These are phyloP conservation scores for Macadamia tetraphylla DNA, from an alignment of 164 flowering plant genomes.

Conservation along the genomic window DNA sequence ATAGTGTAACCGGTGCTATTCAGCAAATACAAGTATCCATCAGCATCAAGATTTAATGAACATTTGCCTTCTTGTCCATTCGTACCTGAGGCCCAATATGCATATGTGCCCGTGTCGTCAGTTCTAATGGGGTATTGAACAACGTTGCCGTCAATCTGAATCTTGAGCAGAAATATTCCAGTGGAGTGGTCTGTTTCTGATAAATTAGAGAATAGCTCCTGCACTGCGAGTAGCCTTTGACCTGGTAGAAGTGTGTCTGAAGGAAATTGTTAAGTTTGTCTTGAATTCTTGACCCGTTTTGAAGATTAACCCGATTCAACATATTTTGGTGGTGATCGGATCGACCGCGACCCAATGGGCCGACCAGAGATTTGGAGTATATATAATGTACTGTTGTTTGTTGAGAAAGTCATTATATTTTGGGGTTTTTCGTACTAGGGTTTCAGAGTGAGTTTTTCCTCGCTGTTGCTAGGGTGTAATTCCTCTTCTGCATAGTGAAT, in stretches of 20 bases:
- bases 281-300: no score
- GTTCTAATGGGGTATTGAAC: background rate
- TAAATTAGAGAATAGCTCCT: background rate
- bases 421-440: no score
- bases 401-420: no score
- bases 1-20: conserved; percentile 2
- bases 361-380: no score
- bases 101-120: background rate
- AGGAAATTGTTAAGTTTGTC: background rate
- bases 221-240: background rate
- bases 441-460: no score
- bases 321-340: no score
- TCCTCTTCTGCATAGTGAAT: no score
- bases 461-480: no score
- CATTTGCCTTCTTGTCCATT: background rate
- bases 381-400: background rate
- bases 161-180: conserved; percentile 18
- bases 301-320: no score
- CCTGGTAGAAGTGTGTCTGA: conserved; percentile 6
- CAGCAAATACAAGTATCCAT: no score
- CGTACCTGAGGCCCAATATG: conserved; percentile 21
- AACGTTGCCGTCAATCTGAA: conserved; percentile 20
- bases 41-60: no score
- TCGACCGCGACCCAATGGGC: no score
- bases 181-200: conserved; percentile 14